These are phyloP conservation scores for Sideroxylon spinosum DNA, from an alignment of 179 eudicot species.

Conservation along the genomic window DNA sequence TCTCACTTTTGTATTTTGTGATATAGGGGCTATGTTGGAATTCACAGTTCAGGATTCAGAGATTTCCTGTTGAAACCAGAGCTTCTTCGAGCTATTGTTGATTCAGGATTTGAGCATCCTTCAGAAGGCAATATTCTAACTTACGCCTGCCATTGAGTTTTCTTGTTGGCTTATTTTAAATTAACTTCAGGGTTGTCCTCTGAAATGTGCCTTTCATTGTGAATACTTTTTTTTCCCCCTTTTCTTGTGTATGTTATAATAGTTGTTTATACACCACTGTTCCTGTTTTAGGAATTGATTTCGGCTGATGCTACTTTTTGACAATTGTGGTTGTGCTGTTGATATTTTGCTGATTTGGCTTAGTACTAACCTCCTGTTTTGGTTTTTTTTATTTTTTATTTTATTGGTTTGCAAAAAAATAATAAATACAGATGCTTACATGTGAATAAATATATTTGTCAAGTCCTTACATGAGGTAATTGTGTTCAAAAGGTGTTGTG, in stretches of 20 bases:
- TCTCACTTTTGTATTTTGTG: neutral
- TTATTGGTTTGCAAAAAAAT: neutral
- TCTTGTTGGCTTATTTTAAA: neutral
- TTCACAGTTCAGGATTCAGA: conserved; percentile 98
- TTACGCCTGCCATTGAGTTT: neutral
- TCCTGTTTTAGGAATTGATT: no score
- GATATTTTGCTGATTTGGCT: neutral
- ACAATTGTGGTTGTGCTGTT: no score
- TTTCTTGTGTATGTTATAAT: neutral
- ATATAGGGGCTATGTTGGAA: conserved; percentile 85
- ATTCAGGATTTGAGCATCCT: conserved; percentile 97
- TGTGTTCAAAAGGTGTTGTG: neutral
- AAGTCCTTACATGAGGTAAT: neutral
- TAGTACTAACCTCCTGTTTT: neutral
- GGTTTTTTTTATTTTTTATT: neutral
- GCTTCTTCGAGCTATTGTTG: conserved; percentile 93
- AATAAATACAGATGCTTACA: neutral
- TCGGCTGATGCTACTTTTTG: no score
- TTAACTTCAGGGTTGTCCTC: no score
- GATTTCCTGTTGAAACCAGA: conserved; percentile 97
- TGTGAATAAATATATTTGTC: neutral
- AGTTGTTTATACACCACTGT: neutral
- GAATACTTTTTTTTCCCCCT: neutral
- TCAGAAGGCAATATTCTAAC: conserved; percentile 83
- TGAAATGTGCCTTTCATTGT: no score